Evolutionary conservation across 1,284 basidiomycete species (phyloP), one percentile per base, ranked within the genome.

Genomic region (Sutorius eximius): DNA sequence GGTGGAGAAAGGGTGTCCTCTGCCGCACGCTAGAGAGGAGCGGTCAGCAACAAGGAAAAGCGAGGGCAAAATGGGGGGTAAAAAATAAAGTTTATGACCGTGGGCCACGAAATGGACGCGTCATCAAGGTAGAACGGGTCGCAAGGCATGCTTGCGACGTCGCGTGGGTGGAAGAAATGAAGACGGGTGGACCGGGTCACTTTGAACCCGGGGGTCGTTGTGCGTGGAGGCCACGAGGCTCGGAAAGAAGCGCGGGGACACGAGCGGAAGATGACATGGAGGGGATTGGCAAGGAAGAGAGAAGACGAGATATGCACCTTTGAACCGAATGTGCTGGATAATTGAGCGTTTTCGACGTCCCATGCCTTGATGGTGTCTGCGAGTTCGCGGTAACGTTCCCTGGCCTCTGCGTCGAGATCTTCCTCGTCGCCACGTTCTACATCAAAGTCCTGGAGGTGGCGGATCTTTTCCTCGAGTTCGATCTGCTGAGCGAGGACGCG

Each of bases 401-500:
- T 79, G 16, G 88, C 85, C 50, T 89, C 86, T 16, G 79, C 72
- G 60, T 87, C 85, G 53, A 86, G 78, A 56, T 73, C 70, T 12
- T 83, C 83, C 52, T 84, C 83, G 57, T 82, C 81, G 43, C 82
- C 82, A 57, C 75, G 81, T 53, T 83, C 82, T 27, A 74, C 75
- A 49, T 84, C 83, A 33, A 82, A 67, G 45, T 87, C 87, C 65
- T 91, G 86, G 52, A 97, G 79, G 61, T 88, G 87, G 47, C 82
- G 78, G 58, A 97, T 91, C 45, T 91, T 82, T 63, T 89, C 85
- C 73, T 95, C 91, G 58, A 97, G 83, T 70, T 96, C 92, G 74
- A 90, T 86, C 72, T 93, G 93, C 77, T 97, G 95, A 27, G 85
- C 83, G 58, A 96, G 85, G 62, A 98, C 85, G 71, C 90, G 88